Percentiles rank a stretch among this genome's conserved stretches.
These are phyloP conservation scores for Fusarium chuoi DNA, from an alignment of 2,329 filamentous ascomycete genomes.

Conservation along the genomic window DNA sequence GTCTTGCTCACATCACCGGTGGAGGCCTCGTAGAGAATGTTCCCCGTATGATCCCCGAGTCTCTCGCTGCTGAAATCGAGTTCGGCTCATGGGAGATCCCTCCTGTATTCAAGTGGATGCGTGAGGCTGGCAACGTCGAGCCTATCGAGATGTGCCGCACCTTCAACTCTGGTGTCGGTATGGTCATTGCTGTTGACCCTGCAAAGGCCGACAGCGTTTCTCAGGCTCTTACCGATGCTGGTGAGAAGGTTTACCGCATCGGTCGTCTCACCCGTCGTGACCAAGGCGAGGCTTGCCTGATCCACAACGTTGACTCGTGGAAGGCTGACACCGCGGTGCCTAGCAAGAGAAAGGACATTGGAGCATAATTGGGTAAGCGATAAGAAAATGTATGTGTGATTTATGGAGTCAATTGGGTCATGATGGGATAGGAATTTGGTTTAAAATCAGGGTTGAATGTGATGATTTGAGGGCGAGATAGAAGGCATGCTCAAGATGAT, in stretches of 20 bases:
- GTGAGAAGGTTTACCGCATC: slow-evolving; percentile 79
- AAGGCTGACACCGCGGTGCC: slow-evolving; percentile 34
- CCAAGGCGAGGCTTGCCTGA: slow-evolving; percentile 49
- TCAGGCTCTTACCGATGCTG: slow-evolving; percentile 66
- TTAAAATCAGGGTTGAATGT: slow-evolving; percentile 22
- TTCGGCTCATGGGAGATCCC: slow-evolving; percentile 80
- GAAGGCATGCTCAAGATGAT: slow-evolving; percentile 19
- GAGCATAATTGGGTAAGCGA: slow-evolving; percentile 22
- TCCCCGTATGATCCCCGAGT: slow-evolving; percentile 86
- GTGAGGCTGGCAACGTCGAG: slow-evolving; percentile 75
- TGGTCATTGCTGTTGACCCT: slow-evolving; percentile 84
- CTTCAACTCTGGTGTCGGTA: slow-evolving; percentile 95
- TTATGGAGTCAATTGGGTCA: slow-evolving; percentile 33
- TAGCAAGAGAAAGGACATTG: slow-evolving; percentile 43
- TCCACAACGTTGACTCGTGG: slow-evolving; percentile 51
- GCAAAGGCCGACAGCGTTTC: slow-evolving; percentile 70
- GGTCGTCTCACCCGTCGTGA: slow-evolving; percentile 74
- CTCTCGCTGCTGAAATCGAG: slow-evolving; percentile 84
- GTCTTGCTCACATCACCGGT: slow-evolving; percentile 96
- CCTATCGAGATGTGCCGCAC: slow-evolving; percentile 86
- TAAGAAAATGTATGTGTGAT: slow-evolving; percentile 17
- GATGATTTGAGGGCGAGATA: slow-evolving; percentile 20
- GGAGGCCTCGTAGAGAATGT: slow-evolving; percentile 94
- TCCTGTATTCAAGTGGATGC: slow-evolving; percentile 88
- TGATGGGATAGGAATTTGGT: slow-evolving; percentile 22